phyloP scores from a whole-genome alignment of 805 yeast species.

The Nakazawaea anatomiae region DNA sequence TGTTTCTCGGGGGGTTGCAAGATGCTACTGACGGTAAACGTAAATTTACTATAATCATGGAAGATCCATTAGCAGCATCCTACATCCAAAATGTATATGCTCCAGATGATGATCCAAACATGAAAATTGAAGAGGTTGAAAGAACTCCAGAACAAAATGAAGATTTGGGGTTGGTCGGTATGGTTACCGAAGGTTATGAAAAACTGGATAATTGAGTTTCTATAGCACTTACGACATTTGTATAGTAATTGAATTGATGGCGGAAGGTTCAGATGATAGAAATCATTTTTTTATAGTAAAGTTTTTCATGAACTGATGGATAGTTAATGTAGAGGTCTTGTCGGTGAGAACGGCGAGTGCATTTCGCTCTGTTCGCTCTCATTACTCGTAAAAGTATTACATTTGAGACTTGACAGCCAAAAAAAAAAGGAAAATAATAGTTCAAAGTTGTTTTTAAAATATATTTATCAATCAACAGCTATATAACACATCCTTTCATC shows the following conservation, averaged over 20 bases:
- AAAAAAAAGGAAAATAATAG: too few relatives aligned
- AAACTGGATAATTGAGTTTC: background rate
- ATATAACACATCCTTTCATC: too few relatives aligned
- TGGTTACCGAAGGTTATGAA: constrained; percentile 15
- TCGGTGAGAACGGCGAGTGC: too few relatives aligned
- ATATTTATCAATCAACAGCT: too few relatives aligned
- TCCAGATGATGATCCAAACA: constrained; percentile 96
- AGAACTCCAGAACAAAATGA: constrained; percentile 89
- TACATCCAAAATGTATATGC: constrained; percentile 98
- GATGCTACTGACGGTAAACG: constrained; percentile 77
- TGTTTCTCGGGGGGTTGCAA: constrained; percentile 67
- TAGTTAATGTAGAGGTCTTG: too few relatives aligned
- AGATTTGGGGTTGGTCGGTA: constrained; percentile 74
- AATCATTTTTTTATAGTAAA: too few relatives aligned
- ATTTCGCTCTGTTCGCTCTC: too few relatives aligned
- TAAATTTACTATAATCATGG: constrained; percentile 81
- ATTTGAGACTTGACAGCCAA: too few relatives aligned
- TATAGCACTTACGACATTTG: background rate
- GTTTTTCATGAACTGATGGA: too few relatives aligned
- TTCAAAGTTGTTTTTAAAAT: too few relatives aligned
- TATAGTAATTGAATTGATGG: background rate
- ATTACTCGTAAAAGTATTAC: too few relatives aligned
- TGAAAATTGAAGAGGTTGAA: constrained; percentile 85
- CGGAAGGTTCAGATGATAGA: background rate
- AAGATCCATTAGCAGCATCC: constrained; percentile 92